These are phyloP conservation scores for Macadamia integrifolia DNA, from an alignment of 164 flowering plant genomes.

Conservation along the genomic window DNA sequence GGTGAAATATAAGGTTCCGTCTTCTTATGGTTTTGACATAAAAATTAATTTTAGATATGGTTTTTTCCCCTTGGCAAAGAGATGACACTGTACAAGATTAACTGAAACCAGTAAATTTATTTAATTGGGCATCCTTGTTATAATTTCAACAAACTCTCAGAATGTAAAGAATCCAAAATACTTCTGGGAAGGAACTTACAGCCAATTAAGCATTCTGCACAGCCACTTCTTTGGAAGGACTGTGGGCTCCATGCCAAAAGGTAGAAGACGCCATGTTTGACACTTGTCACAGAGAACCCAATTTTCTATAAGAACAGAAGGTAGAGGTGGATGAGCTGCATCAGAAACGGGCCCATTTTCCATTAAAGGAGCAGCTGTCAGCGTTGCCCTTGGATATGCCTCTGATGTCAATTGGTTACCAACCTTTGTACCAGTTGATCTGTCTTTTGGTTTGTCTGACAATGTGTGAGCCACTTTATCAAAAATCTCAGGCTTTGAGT, in stretches of 20 bases:
- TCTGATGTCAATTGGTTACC: conserved; percentile 25
- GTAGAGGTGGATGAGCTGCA: conserved; percentile 25
- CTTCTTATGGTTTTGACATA: too few relatives aligned
- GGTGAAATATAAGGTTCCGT: too few relatives aligned
- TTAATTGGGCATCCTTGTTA: not conserved
- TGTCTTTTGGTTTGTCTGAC: conserved; percentile 29
- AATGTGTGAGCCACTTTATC: conserved; percentile 23
- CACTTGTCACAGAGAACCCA: conserved; percentile 95
- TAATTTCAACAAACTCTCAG: not conserved
- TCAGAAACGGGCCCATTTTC: conserved; percentile 31
- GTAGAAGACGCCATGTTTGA: conserved; percentile 85
- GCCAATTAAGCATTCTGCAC: conserved; percentile 90
- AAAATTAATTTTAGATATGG: too few relatives aligned
- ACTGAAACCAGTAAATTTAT: not conserved
- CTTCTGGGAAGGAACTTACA: conserved; percentile 56
- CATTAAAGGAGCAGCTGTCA: conserved; percentile 14
- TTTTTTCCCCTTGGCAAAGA: too few relatives aligned
- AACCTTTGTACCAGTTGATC: conserved; percentile 25
- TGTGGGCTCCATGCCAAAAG: conserved; percentile 50
- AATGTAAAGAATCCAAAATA: not conserved
- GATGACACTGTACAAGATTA: not conserved
- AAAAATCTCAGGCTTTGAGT: conserved; percentile 22
- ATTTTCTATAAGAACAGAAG: conserved; percentile 44
- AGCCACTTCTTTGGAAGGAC: conserved; percentile 83
- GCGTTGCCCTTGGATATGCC: conserved; percentile 17